These are phyloP conservation scores for Gossypium sturtianum DNA, from an alignment of 345 rosid genomes.

Conservation along the genomic window DNA sequence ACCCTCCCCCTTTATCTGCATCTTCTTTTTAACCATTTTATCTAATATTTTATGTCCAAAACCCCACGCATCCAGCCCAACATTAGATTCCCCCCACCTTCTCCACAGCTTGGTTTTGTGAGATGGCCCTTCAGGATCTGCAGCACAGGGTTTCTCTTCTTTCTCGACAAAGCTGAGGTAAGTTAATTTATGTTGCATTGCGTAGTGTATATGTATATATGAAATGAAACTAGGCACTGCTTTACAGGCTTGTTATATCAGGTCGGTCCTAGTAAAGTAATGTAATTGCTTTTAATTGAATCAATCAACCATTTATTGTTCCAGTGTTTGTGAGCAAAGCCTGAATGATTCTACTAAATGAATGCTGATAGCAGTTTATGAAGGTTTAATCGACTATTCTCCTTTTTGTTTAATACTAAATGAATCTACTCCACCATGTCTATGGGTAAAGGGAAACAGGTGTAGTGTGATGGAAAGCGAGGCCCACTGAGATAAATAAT, in stretches of 20 bases:
- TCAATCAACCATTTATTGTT: background rate
- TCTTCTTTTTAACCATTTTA: constrained; percentile 44
- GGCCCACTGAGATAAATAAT: constrained; percentile 48
- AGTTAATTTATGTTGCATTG: background rate
- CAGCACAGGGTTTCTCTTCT: constrained; percentile 14
- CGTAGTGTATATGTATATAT: background rate
- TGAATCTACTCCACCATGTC: constrained; percentile 18
- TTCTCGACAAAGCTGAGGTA: constrained; percentile 8
- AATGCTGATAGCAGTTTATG: background rate
- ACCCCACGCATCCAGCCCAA: constrained; percentile 55
- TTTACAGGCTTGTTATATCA: too few relatives aligned
- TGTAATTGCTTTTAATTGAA: background rate
- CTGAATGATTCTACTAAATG: background rate
- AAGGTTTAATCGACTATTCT: constrained; percentile 12
- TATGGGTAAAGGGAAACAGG: constrained; percentile 23
- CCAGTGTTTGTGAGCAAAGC: background rate
- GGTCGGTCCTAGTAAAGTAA: background rate
- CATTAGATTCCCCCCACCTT: constrained; percentile 39
- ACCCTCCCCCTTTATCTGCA: constrained; percentile 14
- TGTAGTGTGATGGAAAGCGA: constrained; percentile 29
- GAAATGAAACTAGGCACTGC: background rate
- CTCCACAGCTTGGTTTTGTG: constrained; percentile 39
- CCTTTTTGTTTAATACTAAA: constrained; percentile 3
- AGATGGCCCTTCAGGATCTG: constrained; percentile 19
- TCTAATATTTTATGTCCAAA: constrained; percentile 29